Base-by-base conservation (phyloP, 306 rosid genomes). In the Citrullus colocynthis region DNA sequence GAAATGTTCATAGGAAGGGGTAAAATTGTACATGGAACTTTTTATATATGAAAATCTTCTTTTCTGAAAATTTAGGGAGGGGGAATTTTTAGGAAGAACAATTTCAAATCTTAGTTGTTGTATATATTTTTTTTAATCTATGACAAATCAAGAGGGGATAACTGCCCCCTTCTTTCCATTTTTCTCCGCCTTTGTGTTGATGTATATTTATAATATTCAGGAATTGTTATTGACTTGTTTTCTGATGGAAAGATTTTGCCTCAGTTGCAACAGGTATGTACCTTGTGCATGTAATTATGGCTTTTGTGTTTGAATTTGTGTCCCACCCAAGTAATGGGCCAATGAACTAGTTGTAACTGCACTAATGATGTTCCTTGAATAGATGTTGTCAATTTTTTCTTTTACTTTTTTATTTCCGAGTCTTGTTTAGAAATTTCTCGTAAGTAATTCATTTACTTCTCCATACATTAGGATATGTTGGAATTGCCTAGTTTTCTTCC, bases 141-240 rank as follows among this genome's bases (percentile, higher is more conserved):
- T 14, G 44, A 34, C 21, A 32, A 62, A 62, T 62, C 69, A 62
- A 62, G 44, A 16, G 69, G 69, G 10, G 70, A 16, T 7, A 61
- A 63, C 9, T 63, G 42, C 45, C 45, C 45, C 70, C 24, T 63
- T 18, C 42, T 63, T 13, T 71, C 20, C 51, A 21, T 21, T 71
- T 48, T 70, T 52, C 34, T 44, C 37, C 17, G 6, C 2, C 17
- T 17, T 71, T 13, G 58, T 4, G 42, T 41, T 73, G 44, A 73
- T 32, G 44, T 28, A 24, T 49, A 48, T 16, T 73, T 73, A 16
- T 51, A 48, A 73, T 5, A 73, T 70, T 74, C 91, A 95, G 97
- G 97, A 79, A 87, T 95, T 82, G 74, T 89, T 32, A 86, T 92
- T 78, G 98, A 95, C 84, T 86, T 95, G 86, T 92, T 92, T 85